Percentiles rank a stretch among this genome's conserved stretches.
phyloP scores from a whole-genome alignment of 2,329 filamentous ascomycete genomes.

The Fusarium albidum region DNA sequence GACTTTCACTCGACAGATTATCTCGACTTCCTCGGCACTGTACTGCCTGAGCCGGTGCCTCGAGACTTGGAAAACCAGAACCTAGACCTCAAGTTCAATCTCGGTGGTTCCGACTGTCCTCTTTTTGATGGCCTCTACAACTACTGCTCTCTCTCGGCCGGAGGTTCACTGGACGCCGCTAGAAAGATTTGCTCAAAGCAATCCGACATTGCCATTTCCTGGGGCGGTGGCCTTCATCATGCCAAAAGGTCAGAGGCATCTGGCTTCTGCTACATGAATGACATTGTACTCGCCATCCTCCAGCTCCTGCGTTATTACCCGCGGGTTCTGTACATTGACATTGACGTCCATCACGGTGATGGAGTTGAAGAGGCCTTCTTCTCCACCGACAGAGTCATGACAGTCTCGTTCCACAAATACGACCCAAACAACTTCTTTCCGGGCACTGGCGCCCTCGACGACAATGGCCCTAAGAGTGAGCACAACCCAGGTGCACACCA shows the following conservation, averaged over 20 bases:
- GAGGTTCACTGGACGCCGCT: slow-evolving; percentile 89
- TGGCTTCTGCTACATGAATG: slow-evolving; percentile 99
- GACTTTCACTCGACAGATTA: slow-evolving; percentile 91
- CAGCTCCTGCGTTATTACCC: slow-evolving; percentile 84
- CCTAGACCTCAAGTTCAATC: slow-evolving; percentile 78
- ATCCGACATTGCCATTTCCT: slow-evolving; percentile 96
- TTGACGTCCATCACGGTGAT: slow-evolving; percentile 91
- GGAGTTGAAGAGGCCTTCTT: slow-evolving; percentile 92
- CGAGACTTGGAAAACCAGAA: slow-evolving; percentile 72
- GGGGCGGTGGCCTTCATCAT: slow-evolving; percentile 96
- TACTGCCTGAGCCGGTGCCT: slow-evolving; percentile 69
- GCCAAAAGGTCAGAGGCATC: slow-evolving; percentile 94
- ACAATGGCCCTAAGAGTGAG: slow-evolving; percentile 83
- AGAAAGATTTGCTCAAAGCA: slow-evolving; percentile 86
- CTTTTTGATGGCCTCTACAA: slow-evolving; percentile 96
- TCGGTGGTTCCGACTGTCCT: slow-evolving; percentile 91
- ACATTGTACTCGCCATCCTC: slow-evolving; percentile 93
- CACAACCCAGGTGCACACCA: slow-evolving; percentile 90
- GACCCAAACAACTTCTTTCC: slow-evolving; percentile 86
- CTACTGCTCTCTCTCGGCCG: slow-evolving; percentile 93
- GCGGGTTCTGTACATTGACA: slow-evolving; percentile 92
- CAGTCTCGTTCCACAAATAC: slow-evolving; percentile 96
- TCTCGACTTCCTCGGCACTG: slow-evolving; percentile 83
- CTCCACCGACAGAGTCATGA: slow-evolving; percentile 89
- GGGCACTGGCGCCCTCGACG: slow-evolving; percentile 85